Conservation (phyloP, 352 stramenopile species). For the Pythium guiyangense region DNA sequence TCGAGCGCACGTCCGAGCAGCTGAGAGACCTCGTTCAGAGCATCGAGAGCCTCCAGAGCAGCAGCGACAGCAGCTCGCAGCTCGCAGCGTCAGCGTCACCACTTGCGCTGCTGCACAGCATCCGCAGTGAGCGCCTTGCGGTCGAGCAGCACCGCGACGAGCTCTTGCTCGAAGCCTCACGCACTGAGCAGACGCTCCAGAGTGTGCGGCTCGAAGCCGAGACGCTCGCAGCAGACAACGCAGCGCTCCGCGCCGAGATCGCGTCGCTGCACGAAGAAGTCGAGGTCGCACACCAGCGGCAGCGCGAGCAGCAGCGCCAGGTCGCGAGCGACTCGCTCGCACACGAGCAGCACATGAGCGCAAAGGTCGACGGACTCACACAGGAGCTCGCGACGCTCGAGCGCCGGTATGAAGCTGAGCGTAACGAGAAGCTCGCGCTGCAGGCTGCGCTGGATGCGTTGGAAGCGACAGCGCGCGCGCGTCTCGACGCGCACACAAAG, state of each 20-base stretch:
- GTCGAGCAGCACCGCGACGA: constrained; percentile 31
- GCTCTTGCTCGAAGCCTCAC: constrained; percentile 36
- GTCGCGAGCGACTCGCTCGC: background rate
- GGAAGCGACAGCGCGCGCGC: constrained; percentile 20
- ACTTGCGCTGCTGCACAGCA: constrained; percentile 17
- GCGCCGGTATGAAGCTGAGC: constrained; percentile 18
- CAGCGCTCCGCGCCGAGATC: constrained; percentile 21
- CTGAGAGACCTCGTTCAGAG: constrained; percentile 3
- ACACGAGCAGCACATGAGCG: constrained; percentile 9
- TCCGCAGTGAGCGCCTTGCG: constrained; percentile 16
- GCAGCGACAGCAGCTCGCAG: background rate
- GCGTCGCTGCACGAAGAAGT: constrained; percentile 28
- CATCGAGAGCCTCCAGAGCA: background rate
- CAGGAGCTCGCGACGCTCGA: constrained; percentile 20
- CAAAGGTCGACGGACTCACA: constrained; percentile 17
- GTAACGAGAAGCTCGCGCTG: constrained; percentile 23
- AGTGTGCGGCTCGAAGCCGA: constrained; percentile 32
- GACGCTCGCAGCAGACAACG: constrained; percentile 24
- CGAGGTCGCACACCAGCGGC: constrained; percentile 13
- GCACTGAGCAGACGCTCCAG: constrained; percentile 34
- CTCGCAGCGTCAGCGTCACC: background rate
- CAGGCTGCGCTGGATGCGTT: constrained; percentile 27
- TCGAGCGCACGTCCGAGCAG: constrained; percentile 10
- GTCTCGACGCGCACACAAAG: constrained; percentile 23
- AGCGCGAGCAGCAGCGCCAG: constrained; percentile 5